Conservation (phyloP, 1,139 yeast species). For the Candida sanyaensis region DNA sequence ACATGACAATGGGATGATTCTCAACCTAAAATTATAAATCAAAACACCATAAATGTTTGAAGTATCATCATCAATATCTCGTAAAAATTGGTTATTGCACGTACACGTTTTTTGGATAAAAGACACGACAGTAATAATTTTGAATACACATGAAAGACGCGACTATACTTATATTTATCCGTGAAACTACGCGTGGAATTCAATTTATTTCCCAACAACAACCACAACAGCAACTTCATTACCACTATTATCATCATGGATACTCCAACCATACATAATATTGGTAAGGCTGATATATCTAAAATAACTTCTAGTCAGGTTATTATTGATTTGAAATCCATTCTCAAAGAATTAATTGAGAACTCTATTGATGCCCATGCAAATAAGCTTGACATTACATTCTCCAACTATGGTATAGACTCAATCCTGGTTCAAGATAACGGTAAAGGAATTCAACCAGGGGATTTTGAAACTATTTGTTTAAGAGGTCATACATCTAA, state of each 20-base stretch:
- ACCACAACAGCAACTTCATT: no score
- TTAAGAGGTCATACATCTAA: conserved; percentile 83
- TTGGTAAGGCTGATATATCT: conserved; percentile 56
- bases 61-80: no score
- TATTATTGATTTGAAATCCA: conserved; percentile 72
- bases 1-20: no score
- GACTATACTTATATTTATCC: no score
- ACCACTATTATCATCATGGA: not conserved
- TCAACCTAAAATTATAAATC: no score
- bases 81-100: no score
- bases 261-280: conserved; percentile 27
- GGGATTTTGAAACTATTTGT: conserved; percentile 66
- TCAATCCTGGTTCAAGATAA: conserved; percentile 70
- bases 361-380: conserved; percentile 83
- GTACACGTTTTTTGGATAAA: no score
- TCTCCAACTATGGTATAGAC: conserved; percentile 76
- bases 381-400: conserved; percentile 61
- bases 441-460: conserved; percentile 68
- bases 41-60: no score
- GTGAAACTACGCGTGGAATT: no score
- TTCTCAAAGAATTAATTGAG: conserved; percentile 84
- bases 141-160: no score
- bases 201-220: no score
- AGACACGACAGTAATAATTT: no score
- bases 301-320: conserved; percentile 92